Conservation (phyloP, 2,329 filamentous ascomycete species). For the Aureobasidium melanogenum region DNA sequence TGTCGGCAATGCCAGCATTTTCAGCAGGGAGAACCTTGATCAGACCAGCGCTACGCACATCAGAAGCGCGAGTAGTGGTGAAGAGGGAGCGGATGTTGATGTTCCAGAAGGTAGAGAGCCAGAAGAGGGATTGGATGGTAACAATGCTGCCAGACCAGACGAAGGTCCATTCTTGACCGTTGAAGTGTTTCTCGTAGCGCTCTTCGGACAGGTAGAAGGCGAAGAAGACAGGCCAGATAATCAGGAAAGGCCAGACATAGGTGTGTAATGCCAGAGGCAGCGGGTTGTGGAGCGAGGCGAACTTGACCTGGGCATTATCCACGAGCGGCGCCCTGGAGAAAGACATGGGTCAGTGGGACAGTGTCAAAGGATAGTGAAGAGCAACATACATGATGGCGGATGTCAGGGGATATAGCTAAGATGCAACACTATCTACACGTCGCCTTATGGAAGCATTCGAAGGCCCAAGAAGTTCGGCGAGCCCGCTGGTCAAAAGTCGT, state of each 20-base stretch:
- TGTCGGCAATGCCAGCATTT: conserved; percentile 83
- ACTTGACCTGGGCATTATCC: conserved; percentile 81
- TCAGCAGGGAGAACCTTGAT: conserved; percentile 89
- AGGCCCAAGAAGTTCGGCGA: neutral
- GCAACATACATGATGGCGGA: conserved; percentile 13
- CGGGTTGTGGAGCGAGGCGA: conserved; percentile 80
- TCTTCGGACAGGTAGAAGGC: conserved; percentile 75
- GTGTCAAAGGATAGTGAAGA: neutral
- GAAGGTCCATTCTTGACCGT: conserved; percentile 95
- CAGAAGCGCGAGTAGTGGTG: conserved; percentile 62
- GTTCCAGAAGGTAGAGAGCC: conserved; percentile 97
- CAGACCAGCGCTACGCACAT: conserved; percentile 64
- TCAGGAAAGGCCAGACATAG: conserved; percentile 87
- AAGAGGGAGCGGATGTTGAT: conserved; percentile 77
- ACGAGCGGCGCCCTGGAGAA: conserved; percentile 61
- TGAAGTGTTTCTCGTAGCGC: conserved; percentile 83
- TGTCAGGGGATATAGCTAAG: neutral
- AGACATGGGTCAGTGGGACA: neutral
- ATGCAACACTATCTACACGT: conserved; percentile 3
- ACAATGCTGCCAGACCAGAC: conserved; percentile 85
- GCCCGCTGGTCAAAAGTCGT: neutral
- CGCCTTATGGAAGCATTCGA: neutral
- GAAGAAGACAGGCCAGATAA: conserved; percentile 88
- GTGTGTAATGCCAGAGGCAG: conserved; percentile 71
- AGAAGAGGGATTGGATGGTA: conserved; percentile 77